A percentile compares a stretch with the other conserved stretches of the same genome.
phyloP scores from a whole-genome alignment of 352 stramenopile genomes.

The Pythium grandisporangium region DNA sequence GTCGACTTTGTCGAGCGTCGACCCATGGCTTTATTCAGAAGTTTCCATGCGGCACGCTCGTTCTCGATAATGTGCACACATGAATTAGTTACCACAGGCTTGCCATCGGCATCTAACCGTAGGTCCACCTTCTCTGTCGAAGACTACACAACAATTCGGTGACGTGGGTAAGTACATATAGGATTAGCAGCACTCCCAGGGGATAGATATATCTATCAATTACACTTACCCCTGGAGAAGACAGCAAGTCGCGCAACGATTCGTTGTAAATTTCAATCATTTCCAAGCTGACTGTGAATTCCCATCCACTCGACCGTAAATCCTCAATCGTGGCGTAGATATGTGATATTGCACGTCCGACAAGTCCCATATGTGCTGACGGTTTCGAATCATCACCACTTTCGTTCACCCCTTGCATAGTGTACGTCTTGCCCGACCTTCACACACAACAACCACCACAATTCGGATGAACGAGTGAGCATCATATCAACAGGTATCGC shows the following conservation, averaged over 20 bases:
- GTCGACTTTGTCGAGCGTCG: slow-evolving; percentile 73
- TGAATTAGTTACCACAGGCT: slow-evolving; percentile 52
- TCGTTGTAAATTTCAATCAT: slow-evolving; percentile 99
- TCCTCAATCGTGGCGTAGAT: slow-evolving; percentile 67
- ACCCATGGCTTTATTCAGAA: slow-evolving; percentile 49
- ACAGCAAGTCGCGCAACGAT: slow-evolving; percentile 90
- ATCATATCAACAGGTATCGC: too few relatives aligned
- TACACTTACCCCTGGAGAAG: slow-evolving; percentile 31
- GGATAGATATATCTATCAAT: background rate
- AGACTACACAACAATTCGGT: slow-evolving; percentile 12
- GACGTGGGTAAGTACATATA: too few relatives aligned
- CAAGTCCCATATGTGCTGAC: slow-evolving; percentile 66
- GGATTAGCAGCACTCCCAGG: slow-evolving; percentile 2
- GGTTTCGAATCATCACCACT: slow-evolving; percentile 25
- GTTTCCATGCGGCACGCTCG: slow-evolving; percentile 51
- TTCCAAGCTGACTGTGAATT: slow-evolving; percentile 62
- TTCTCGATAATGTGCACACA: slow-evolving; percentile 42
- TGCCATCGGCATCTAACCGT: slow-evolving; percentile 58
- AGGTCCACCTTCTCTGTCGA: slow-evolving; percentile 62
- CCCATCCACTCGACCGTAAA: slow-evolving; percentile 55
- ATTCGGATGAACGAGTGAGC: background rate
- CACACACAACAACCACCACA: background rate
- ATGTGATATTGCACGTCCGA: slow-evolving; percentile 66
- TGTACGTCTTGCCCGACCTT: slow-evolving; percentile 85
- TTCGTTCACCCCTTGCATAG: slow-evolving; percentile 69